Conservation (phyloP, 1,284 basidiomycete species). For the Leccinum griseonigrum region DNA sequence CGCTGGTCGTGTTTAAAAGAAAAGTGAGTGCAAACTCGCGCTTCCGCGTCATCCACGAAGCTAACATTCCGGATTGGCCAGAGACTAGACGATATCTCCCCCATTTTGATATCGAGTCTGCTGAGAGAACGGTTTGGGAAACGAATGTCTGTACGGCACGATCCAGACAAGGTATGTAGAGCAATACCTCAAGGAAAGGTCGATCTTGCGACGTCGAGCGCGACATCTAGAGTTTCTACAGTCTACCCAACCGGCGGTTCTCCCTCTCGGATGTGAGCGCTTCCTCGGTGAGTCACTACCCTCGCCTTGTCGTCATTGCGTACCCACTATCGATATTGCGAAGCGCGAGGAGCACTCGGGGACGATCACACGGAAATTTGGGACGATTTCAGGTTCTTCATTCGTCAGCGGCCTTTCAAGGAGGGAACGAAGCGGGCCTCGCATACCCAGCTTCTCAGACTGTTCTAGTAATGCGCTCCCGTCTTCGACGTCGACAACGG, state of each 20-base stretch:
- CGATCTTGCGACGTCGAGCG: neutral
- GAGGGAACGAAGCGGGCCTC: constrained; percentile 11
- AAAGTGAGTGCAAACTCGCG: constrained; percentile 16
- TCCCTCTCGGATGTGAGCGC: constrained; percentile 25
- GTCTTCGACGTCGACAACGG: neutral
- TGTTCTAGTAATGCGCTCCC: neutral
- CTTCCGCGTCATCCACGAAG: neutral
- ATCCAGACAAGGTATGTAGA: constrained; percentile 27
- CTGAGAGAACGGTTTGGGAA: constrained; percentile 32
- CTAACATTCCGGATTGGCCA: constrained; percentile 1
- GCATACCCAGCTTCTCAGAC: constrained; percentile 17
- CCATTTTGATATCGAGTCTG: constrained; percentile 27
- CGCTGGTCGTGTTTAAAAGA: constrained; percentile 23
- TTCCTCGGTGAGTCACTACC: constrained; percentile 12
- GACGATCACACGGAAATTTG: constrained; percentile 22
- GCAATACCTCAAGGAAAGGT: neutral
- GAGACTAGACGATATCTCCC: constrained; percentile 25
- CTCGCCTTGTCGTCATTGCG: neutral
- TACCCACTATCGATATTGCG: neutral
- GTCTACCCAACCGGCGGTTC: constrained; percentile 28
- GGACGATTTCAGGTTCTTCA: constrained; percentile 26
- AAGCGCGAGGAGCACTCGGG: neutral
- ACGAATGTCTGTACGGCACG: constrained; percentile 25
- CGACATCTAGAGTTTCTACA: constrained; percentile 24
- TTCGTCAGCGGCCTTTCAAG: constrained; percentile 4